Evolutionary conservation across 805 yeast genomes (phyloP).

Genomic region (Priceomyces carsonii): DNA sequence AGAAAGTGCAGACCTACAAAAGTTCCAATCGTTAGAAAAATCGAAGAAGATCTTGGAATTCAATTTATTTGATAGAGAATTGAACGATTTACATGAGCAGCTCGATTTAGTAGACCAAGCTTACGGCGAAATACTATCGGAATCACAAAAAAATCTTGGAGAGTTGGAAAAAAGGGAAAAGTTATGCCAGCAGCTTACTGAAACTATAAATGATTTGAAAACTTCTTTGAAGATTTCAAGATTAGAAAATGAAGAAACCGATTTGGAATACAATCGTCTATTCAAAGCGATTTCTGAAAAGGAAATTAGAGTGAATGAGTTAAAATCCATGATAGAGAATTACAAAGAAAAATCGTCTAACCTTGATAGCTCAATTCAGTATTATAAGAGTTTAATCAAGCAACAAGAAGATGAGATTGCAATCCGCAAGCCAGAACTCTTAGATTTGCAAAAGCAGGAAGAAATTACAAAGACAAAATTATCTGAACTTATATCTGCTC

Average conservation of each 20-base stretch:
- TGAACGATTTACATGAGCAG: constrained; percentile 57
- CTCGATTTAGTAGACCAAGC: constrained; percentile 62
- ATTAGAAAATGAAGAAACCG: constrained; percentile 58
- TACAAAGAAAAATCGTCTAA: constrained; percentile 29
- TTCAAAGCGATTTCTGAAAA: constrained; percentile 50
- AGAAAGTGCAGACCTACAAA: constrained; percentile 74
- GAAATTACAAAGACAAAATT: constrained; percentile 37
- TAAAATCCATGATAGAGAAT: constrained; percentile 33
- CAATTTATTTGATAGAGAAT: constrained; percentile 75
- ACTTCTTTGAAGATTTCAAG: constrained; percentile 51
- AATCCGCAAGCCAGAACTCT: constrained; percentile 42
- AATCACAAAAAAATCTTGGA: constrained; percentile 54
- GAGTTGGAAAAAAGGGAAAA: constrained; percentile 65
- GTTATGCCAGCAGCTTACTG: constrained; percentile 44
- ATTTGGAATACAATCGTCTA: constrained; percentile 49
- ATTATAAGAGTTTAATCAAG: constrained; percentile 28
- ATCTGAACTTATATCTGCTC: constrained; percentile 46
- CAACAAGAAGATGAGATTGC: constrained; percentile 38
- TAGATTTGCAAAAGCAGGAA: constrained; percentile 43
- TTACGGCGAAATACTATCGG: constrained; percentile 50
- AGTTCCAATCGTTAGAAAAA: constrained; percentile 66
- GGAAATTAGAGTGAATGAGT: constrained; percentile 46
- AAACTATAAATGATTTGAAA: constrained; percentile 46
- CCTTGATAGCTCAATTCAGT: constrained; percentile 17
- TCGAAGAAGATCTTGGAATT: constrained; percentile 72